These are phyloP conservation scores for Eucalyptus regnans DNA, from an alignment of 345 rosid species.

Conservation along the genomic window DNA sequence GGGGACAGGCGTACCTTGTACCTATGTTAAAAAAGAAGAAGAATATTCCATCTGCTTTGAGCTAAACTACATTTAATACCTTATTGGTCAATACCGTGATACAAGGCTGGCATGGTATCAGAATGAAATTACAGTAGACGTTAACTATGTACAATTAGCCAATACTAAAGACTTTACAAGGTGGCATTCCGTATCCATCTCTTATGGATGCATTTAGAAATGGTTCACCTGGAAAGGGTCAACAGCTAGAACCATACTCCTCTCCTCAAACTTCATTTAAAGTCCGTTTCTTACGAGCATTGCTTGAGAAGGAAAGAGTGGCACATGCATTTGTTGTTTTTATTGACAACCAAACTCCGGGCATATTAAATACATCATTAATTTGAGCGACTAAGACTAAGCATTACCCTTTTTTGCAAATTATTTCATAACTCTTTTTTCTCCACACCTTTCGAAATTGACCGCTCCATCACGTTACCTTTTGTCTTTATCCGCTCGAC, in stretches of 20 bases:
- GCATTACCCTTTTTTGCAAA: neutral
- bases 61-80: neutral
- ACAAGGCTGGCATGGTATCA: neutral
- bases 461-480: neutral
- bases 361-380: neutral
- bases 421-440: neutral
- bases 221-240: neutral
- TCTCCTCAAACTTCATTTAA: neutral
- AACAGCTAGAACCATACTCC: neutral
- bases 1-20: neutral
- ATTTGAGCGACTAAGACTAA: neutral
- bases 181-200: neutral
- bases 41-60: neutral
- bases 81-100: neutral
- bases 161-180: neutral
- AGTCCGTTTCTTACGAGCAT: neutral
- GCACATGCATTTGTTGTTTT: neutral
- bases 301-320: neutral
- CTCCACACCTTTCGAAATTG: neutral
- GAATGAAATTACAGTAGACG: neutral
- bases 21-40: neutral
- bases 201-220: neutral
- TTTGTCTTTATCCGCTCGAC: neutral
- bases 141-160: neutral
- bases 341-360: neutral